These are phyloP conservation scores for Yarrowia sp. DNA, from an alignment of 805 yeast genomes.

Conservation along the genomic window DNA sequence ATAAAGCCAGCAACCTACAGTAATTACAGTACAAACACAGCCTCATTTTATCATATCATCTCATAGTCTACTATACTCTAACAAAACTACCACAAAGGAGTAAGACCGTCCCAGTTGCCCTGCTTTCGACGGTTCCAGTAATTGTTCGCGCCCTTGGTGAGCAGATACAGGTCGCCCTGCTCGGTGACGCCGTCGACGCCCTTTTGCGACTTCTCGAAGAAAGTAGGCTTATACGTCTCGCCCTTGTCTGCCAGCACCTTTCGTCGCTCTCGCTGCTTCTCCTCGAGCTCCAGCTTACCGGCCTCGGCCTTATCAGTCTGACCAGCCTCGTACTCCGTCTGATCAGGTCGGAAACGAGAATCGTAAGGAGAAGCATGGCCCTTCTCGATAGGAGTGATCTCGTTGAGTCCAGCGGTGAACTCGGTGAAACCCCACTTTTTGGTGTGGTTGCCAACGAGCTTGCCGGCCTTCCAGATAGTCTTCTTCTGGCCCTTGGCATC, in stretches of 20 bases:
- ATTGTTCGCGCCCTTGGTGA: conserved; percentile 51
- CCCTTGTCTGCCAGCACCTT: conserved; percentile 50
- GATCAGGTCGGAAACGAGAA: conserved; percentile 86
- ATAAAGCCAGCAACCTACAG: too few species aligned
- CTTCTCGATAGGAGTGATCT: conserved; percentile 68
- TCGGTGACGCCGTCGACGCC: conserved; percentile 36
- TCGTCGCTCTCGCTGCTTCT: conserved; percentile 75
- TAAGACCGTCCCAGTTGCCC: conserved; percentile 36
- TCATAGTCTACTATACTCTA: background rate
- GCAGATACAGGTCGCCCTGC: conserved; percentile 50
- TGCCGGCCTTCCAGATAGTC: conserved; percentile 68
- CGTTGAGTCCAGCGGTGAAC: conserved; percentile 78
- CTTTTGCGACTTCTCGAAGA: conserved; percentile 51
- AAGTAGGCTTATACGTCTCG: conserved; percentile 54
- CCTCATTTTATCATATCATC: too few species aligned
- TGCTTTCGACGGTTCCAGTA: conserved; percentile 79
- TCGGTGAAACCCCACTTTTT: conserved; percentile 81
- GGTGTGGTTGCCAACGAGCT: conserved; percentile 54
- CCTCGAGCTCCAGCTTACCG: conserved; percentile 68
- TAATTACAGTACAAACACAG: too few species aligned
- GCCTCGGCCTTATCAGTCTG: conserved; percentile 68
- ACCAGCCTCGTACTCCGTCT: conserved; percentile 67
- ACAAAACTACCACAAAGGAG: conserved; percentile 28
- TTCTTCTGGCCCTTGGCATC: conserved; percentile 38
- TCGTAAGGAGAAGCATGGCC: conserved; percentile 76